phyloP scores from a whole-genome alignment of 805 yeast genomes.

The Tetrapisispora pingtungensis region DNA sequence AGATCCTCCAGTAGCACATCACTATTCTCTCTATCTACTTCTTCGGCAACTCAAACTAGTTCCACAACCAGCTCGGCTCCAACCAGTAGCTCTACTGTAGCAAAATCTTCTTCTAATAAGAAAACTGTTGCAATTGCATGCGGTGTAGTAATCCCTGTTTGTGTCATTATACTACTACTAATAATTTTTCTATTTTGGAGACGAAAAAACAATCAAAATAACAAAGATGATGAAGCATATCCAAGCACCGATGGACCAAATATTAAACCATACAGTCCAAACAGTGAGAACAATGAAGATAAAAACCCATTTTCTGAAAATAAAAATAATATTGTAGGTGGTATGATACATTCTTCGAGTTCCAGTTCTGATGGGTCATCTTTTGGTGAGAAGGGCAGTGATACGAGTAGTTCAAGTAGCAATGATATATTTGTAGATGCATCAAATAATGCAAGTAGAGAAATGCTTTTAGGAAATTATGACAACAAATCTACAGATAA shows the following conservation, averaged over 20 bases:
- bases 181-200: slow-evolving; percentile 49
- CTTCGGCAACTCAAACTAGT: slow-evolving; percentile 24
- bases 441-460: slow-evolving; percentile 32
- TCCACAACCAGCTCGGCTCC: slow-evolving; percentile 22
- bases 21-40: slow-evolving; percentile 23
- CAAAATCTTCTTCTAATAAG: slow-evolving; percentile 14
- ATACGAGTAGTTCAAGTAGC: neutral
- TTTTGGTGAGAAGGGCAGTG: slow-evolving; percentile 13
- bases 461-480: slow-evolving; percentile 25
- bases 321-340: slow-evolving; percentile 33
- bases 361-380: slow-evolving; percentile 39
- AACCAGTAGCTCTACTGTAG: slow-evolving; percentile 23
- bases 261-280: slow-evolving; percentile 10
- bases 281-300: neutral
- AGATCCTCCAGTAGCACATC: slow-evolving; percentile 3
- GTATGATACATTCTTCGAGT: slow-evolving; percentile 41
- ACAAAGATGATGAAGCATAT: slow-evolving; percentile 5
- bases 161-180: slow-evolving; percentile 38
- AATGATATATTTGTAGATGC: slow-evolving; percentile 32
- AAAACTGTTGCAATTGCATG: slow-evolving; percentile 69
- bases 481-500: slow-evolving; percentile 11
- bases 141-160: slow-evolving; percentile 76
- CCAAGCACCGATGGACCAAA: slow-evolving; percentile 10
- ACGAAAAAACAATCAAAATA: slow-evolving; percentile 32
- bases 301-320: slow-evolving; percentile 29